Base-by-base conservation (phyloP, 148 eudicot species). In the Spergularia marina region DNA sequence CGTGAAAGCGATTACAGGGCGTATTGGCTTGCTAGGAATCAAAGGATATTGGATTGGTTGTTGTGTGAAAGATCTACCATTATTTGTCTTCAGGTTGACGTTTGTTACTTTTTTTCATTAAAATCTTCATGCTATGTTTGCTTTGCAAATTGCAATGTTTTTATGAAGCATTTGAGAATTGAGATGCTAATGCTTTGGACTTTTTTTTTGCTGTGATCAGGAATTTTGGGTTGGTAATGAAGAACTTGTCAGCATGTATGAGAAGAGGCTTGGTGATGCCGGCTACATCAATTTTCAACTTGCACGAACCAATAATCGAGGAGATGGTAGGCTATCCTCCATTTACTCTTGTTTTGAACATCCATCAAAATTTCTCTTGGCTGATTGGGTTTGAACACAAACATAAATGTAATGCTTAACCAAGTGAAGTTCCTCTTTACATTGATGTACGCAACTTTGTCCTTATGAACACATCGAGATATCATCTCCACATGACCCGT, bases 151-250 rank as follows among this genome's bases (percentile, higher is more conserved):
- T 49, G 40, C 12, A 21, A 60, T 67, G 13, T 64, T 44, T 30
- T 44, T 25, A 62, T 41, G 62, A 21, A 54, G 54, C n/a, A 16
- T 53, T 53, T 18, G 20, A 30, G 36, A 30, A 21, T 52, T 57
- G n/a, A 21, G 53, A 54, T 78, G 55, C 39, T 74, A 73, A 79
- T 51, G 25, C 47, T 68, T 74, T 15, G 49, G 74, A 62, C 36
- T 30, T 3, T 73, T 81, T 81, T 39, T 78, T 25, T 41, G 36
- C 51, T 54, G 68, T 80, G 78, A 64, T 82, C 21, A 95, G 99
- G 99, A 95, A 79, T 96, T 92, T 80, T 96, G 99, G 99, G 98
- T 96, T 85, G 98, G 97, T 53, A 96, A 92, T 75, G 95, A 96
- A 74, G 98, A 92, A 76, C 90, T 96, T 68, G 98, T 96, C 52